A percentile compares a stretch with the other conserved stretches of the same genome.
These are phyloP conservation scores for Sequoia sempervirens DNA, from an alignment of 75 land plant species.

Conservation along the genomic window DNA sequence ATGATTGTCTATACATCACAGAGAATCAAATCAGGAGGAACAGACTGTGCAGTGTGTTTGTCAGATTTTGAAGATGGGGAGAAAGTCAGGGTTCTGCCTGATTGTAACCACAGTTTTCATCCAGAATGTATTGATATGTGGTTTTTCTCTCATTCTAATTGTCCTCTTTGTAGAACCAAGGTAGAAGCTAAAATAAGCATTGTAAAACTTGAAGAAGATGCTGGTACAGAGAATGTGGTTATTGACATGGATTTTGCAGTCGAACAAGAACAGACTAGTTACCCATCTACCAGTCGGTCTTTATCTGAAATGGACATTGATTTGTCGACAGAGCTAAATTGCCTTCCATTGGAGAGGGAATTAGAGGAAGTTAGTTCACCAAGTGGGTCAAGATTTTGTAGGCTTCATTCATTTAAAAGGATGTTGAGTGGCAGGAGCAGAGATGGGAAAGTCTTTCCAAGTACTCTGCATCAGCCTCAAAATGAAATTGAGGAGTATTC, in stretches of 20 bases:
- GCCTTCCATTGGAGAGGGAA: neutral
- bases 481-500: neutral
- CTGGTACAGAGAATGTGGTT: neutral
- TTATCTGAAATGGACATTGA: neutral
- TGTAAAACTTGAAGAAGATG: neutral
- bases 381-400: neutral
- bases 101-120: conserved; percentile 50
- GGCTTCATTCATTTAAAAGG: neutral
- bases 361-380: neutral
- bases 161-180: conserved; percentile 44
- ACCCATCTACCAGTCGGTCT: neutral
- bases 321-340: neutral
- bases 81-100: conserved; percentile 32
- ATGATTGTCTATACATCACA: neutral
- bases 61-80: conserved; percentile 41
- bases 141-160: conserved; percentile 47
- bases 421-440: neutral
- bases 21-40: neutral
- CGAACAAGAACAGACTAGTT: neutral
- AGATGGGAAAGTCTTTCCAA: neutral
- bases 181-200: neutral
- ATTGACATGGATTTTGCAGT: neutral
- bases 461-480: neutral
- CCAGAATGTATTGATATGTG: conserved; percentile 50
- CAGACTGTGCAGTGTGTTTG: conserved; percentile 53